phyloP scores from a whole-genome alignment of 176 grass and related monocot genomes.

The Triticum dicoccoides region DNA sequence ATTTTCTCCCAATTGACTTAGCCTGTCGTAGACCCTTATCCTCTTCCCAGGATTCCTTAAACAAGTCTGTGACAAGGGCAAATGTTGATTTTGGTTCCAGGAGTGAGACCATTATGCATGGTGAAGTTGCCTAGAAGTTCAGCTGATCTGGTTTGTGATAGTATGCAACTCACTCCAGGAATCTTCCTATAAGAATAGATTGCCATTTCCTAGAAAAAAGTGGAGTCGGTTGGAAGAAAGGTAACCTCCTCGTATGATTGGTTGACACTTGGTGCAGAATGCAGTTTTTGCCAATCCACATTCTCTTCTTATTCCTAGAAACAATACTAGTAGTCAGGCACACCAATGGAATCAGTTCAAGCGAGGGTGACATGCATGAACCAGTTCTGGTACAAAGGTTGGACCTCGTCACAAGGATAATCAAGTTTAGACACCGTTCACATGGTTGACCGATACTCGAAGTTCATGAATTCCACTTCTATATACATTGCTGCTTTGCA shows the following conservation, averaged over 20 bases:
- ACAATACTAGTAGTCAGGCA: neutral
- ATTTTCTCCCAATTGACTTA: too few species aligned
- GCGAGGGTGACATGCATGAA: too few species aligned
- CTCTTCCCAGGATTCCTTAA: too few species aligned
- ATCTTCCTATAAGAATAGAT: neutral
- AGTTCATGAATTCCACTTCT: neutral
- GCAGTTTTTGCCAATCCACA: neutral
- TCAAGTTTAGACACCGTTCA: too few species aligned
- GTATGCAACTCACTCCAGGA: neutral
- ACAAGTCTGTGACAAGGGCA: too few species aligned
- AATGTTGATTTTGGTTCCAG: too few species aligned
- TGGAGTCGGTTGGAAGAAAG: too few species aligned
- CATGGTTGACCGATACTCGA: too few species aligned
- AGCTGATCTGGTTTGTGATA: neutral
- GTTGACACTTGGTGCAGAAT: neutral
- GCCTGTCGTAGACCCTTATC: too few species aligned
- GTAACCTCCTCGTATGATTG: neutral
- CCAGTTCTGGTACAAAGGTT: too few species aligned
- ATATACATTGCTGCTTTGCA: neutral
- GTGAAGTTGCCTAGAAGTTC: neutral
- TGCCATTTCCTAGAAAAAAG: neutral
- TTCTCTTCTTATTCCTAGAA: neutral
- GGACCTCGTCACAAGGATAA: too few species aligned
- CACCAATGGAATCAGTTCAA: neutral
- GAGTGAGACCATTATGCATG: neutral